A percentile compares a stretch with the other conserved stretches of the same genome.
Evolutionary conservation across 2,329 filamentous ascomycete species (phyloP).

Genomic region (Aureobasidium musti): DNA sequence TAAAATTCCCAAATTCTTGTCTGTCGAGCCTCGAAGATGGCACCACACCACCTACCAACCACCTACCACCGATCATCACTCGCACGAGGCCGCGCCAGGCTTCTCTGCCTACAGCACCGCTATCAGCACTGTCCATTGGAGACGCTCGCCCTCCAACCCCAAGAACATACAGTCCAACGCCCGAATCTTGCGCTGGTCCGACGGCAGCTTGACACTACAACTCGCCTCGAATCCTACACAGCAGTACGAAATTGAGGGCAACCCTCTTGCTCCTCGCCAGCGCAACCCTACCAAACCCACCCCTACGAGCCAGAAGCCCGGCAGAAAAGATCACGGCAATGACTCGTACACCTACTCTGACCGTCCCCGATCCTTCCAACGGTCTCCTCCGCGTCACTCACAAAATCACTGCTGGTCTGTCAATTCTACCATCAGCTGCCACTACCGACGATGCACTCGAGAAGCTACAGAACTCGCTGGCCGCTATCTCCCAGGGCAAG

Average conservation of each 20-base stretch:
- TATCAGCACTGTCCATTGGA: slow-evolving; percentile 68
- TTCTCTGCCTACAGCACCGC: slow-evolving; percentile 65
- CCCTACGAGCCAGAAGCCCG: slow-evolving; percentile 44
- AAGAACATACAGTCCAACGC: slow-evolving; percentile 72
- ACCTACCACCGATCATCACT: slow-evolving; percentile 60
- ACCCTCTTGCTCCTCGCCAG: slow-evolving; percentile 65
- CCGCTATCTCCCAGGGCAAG: slow-evolving; percentile 61
- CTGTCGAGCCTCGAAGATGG: slow-evolving; percentile 68
- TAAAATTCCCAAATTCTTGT: slow-evolving; percentile 71
- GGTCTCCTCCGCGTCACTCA: slow-evolving; percentile 71
- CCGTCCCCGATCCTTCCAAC: slow-evolving; percentile 67
- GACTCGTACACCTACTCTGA: slow-evolving; percentile 77
- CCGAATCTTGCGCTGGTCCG: slow-evolving; percentile 73
- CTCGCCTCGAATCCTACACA: slow-evolving; percentile 66
- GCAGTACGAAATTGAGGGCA: slow-evolving; percentile 74
- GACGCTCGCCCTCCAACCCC: slow-evolving; percentile 65
- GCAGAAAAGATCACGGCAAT: slow-evolving; percentile 63
- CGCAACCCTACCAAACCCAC: slow-evolving; percentile 53
- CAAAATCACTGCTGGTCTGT: slow-evolving; percentile 73
- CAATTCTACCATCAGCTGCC: slow-evolving; percentile 65
- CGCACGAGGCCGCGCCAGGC: slow-evolving; percentile 47
- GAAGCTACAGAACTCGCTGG: slow-evolving; percentile 67
- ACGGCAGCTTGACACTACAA: slow-evolving; percentile 74
- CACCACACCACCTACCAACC: slow-evolving; percentile 66
- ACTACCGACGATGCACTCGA: slow-evolving; percentile 71